These are phyloP conservation scores for Casuarina equisetifolia DNA, from an alignment of 306 rosid genomes.

Conservation along the genomic window DNA sequence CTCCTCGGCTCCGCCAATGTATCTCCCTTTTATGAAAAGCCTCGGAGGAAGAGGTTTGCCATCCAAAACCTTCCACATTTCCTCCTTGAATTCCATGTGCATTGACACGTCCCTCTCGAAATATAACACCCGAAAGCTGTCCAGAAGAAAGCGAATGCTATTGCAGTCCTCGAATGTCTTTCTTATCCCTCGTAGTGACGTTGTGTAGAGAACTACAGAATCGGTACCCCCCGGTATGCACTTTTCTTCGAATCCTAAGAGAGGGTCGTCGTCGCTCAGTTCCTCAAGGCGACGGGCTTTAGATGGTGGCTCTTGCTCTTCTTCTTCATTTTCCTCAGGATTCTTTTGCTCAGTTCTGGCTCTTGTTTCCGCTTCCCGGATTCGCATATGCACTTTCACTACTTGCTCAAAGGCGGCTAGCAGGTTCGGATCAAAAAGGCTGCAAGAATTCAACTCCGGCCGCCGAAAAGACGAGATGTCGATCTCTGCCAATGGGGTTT, in stretches of 20 bases:
- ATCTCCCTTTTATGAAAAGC: conserved; percentile 73
- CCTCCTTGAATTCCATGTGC: conserved; percentile 74
- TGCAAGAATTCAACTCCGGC: conserved; percentile 75
- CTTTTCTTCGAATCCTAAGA: conserved; percentile 50
- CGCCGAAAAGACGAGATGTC: conserved; percentile 55
- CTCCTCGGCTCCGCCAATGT: conserved; percentile 81
- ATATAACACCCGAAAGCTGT: conserved; percentile 67
- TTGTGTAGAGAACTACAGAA: conserved; percentile 73
- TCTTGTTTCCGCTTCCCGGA: conserved; percentile 45
- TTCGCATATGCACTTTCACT: conserved; percentile 44
- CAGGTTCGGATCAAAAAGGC: conserved; percentile 77
- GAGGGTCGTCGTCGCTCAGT: conserved; percentile 27
- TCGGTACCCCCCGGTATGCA: conserved; percentile 74
- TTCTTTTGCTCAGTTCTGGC: conserved; percentile 18
- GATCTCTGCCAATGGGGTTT: conserved; percentile 39
- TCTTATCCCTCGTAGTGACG: conserved; percentile 68
- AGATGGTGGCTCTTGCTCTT: conserved; percentile 23
- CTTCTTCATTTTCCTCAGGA: neutral
- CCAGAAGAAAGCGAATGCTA: conserved; percentile 65
- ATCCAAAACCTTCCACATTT: conserved; percentile 54
- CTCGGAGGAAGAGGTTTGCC: conserved; percentile 65
- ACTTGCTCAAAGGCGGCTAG: conserved; percentile 66
- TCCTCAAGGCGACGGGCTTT: conserved; percentile 29
- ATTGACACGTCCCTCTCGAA: conserved; percentile 79
- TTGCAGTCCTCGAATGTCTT: conserved; percentile 85